Evolutionary conservation across 352 stramenopile genomes (phyloP).

Genomic region (Peronosclerospora sorghi): DNA sequence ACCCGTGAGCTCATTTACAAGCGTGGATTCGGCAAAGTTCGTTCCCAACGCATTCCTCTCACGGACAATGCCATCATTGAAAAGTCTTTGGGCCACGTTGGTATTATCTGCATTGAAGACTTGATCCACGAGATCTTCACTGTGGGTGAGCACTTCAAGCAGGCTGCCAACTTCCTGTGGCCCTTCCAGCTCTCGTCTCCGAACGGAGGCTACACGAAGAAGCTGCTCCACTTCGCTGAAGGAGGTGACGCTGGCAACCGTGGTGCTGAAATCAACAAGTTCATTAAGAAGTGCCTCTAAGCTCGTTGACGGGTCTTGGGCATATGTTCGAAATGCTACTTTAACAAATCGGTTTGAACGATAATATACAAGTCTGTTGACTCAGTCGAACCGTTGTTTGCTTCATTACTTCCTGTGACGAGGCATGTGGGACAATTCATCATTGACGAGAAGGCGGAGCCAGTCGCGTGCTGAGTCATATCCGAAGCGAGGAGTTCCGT

Average conservation of each 20-base stretch:
- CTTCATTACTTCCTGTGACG: too few relatives aligned
- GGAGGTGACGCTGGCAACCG: conserved; percentile 89
- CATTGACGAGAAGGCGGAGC: conserved; percentile 35
- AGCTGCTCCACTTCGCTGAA: conserved; percentile 91
- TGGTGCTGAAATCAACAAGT: conserved; percentile 89
- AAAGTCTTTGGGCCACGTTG: conserved; percentile 89
- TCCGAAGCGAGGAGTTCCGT: conserved; percentile 4
- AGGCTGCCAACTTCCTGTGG: conserved; percentile 99
- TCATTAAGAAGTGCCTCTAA: conserved; percentile 93
- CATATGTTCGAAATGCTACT: conserved; percentile 11
- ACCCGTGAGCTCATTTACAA: conserved; percentile 99
- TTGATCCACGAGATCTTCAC: conserved; percentile 99
- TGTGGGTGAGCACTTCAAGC: conserved; percentile 98
- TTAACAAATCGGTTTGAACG: conserved; percentile 47
- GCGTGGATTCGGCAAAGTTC: conserved; percentile 98
- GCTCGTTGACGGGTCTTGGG: conserved; percentile 6
- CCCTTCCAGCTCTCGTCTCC: conserved; percentile 98
- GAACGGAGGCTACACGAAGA: conserved; percentile 91
- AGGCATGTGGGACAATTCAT: conserved; percentile 24
- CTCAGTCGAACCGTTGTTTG: background rate
- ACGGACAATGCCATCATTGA: conserved; percentile 96
- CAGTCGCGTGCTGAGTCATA: conserved; percentile 31
- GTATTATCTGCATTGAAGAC: conserved; percentile 98
- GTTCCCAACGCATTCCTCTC: conserved; percentile 95
- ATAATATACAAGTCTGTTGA: conserved; percentile 27